A percentile compares a stretch with the other conserved stretches of the same genome.
phyloP scores from a whole-genome alignment of 768 basidiomycete species.

The Boletus sp. region DNA sequence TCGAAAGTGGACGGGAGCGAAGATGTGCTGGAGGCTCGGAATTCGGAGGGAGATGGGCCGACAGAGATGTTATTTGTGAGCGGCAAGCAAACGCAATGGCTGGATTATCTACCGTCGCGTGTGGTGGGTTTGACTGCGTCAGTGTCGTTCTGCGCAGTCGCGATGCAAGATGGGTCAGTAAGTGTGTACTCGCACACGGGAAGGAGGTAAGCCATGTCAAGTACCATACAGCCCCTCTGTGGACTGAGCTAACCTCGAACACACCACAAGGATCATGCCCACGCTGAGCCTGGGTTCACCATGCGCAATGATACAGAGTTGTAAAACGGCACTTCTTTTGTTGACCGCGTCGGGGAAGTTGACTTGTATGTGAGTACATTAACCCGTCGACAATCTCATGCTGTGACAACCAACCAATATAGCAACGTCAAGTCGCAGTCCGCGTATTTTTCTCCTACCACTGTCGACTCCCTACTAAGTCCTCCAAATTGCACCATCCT shows the following conservation, averaged over 20 bases:
- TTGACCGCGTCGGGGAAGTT: conserved; percentile 71
- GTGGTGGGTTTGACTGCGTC: conserved; percentile 68
- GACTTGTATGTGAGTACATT: conserved; percentile 62
- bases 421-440: conserved; percentile 76
- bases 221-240: neutral
- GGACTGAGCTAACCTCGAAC: neutral
- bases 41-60: conserved; percentile 63
- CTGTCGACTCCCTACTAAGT: conserved; percentile 57
- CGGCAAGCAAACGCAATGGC: conserved; percentile 76
- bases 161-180: conserved; percentile 75
- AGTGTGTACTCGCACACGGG: conserved; percentile 83
- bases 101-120: conserved; percentile 81
- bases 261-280: conserved; percentile 61
- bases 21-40: conserved; percentile 72
- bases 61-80: conserved; percentile 65
- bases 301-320: conserved; percentile 64
- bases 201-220: conserved; percentile 54
- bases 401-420: conserved; percentile 4
- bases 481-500: conserved; percentile 58
- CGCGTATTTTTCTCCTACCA: conserved; percentile 62
- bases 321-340: conserved; percentile 61
- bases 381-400: neutral
- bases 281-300: conserved; percentile 69
- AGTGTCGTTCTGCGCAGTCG: conserved; percentile 66
- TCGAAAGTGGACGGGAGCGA: conserved; percentile 62